phyloP scores from a whole-genome alignment of 1,284 basidiomycete genomes.

The Puccinia horiana region DNA sequence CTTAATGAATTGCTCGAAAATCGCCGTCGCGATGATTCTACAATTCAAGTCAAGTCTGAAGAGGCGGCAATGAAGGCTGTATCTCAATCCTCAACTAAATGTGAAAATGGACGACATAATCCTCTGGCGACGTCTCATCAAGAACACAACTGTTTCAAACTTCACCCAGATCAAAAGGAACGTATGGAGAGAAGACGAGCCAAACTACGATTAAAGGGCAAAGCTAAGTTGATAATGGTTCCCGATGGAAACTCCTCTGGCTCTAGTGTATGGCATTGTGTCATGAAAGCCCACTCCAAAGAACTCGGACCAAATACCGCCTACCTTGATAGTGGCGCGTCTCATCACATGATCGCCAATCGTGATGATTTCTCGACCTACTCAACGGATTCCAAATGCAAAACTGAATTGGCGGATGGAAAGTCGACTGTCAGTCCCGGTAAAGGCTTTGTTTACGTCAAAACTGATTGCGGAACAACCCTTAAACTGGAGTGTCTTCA shows the following conservation, averaged over 20 bases:
- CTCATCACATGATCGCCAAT: background rate
- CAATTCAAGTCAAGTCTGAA: too few species aligned
- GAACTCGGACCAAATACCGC: background rate
- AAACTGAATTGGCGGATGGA: constrained; percentile 9
- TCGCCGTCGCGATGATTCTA: too few species aligned
- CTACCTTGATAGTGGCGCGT: too few species aligned
- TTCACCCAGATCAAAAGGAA: background rate
- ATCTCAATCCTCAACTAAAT: background rate
- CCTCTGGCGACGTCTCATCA: background rate
- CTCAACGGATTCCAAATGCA: background rate
- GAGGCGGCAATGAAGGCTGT: too few species aligned
- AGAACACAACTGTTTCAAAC: background rate
- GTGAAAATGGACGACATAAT: background rate
- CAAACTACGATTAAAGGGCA: background rate
- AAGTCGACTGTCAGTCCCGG: background rate
- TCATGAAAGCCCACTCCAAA: background rate
- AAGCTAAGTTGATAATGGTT: background rate
- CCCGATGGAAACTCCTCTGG: background rate
- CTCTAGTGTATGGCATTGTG: background rate
- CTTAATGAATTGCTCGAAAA: too few species aligned
- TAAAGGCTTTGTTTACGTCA: background rate
- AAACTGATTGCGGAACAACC: background rate
- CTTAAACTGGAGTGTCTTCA: background rate
- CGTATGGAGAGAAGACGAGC: background rate
- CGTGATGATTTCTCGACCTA: background rate